Percentiles rank a stretch among this genome's conserved stretches.
phyloP scores from a whole-genome alignment of 495 filamentous ascomycete species.

The Xylaria scruposa region DNA sequence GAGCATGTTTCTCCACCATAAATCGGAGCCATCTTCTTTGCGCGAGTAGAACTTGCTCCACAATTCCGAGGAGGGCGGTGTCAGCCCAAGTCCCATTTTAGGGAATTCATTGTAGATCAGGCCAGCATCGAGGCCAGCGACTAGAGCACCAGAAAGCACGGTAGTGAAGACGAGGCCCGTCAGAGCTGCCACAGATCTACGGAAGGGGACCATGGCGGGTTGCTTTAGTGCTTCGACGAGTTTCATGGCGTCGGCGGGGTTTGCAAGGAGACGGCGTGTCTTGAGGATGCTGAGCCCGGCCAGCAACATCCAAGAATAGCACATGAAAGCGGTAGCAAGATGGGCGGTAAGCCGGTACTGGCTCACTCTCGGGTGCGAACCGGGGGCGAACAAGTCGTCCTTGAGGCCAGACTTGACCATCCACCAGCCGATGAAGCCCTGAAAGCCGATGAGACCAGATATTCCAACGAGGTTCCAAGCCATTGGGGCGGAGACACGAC shows the following conservation, averaged over 20 bases:
- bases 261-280: slow-evolving; percentile 68
- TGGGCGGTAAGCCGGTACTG: slow-evolving; percentile 94
- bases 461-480: slow-evolving; percentile 80
- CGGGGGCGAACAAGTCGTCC: slow-evolving; percentile 91
- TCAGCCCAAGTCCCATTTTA: slow-evolving; percentile 83
- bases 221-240: slow-evolving; percentile 64
- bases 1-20: slow-evolving; percentile 95
- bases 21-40: slow-evolving; percentile 72
- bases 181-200: slow-evolving; percentile 73
- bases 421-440: slow-evolving; percentile 97
- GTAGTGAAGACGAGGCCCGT: slow-evolving; percentile 82
- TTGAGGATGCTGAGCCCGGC: slow-evolving; percentile 86
- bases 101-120: slow-evolving; percentile 99
- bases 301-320: slow-evolving; percentile 93
- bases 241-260: slow-evolving; percentile 62
- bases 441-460: slow-evolving; percentile 87
- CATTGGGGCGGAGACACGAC: slow-evolving; percentile 80
- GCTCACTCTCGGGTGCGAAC: slow-evolving; percentile 86
- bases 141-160: slow-evolving; percentile 89
- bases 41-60: slow-evolving; percentile 87
- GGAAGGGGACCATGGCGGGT: slow-evolving; percentile 73
- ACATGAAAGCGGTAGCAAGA: slow-evolving; percentile 85
- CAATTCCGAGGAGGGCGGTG: slow-evolving; percentile 82
- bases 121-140: slow-evolving; percentile 93
- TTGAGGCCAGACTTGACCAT: slow-evolving; percentile 97